A percentile compares a stretch with the other conserved stretches of the same genome.
phyloP scores from a whole-genome alignment of 2,329 filamentous ascomycete genomes.

The Colletotrichum noveboracense region DNA sequence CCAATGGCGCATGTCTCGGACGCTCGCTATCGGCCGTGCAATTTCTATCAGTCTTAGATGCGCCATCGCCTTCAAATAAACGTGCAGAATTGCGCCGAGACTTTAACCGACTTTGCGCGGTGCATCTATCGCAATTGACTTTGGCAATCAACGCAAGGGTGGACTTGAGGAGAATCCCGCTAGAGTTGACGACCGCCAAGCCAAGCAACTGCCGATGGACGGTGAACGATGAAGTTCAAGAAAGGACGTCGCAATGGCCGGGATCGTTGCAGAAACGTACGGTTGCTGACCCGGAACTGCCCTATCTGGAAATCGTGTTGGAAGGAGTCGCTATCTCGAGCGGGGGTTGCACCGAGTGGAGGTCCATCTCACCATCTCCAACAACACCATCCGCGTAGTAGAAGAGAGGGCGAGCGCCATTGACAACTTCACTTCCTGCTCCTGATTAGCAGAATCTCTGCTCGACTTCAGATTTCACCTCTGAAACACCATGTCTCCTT shows the following conservation, averaged over 20 bases:
- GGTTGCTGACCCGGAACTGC: not conserved
- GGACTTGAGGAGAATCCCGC: not conserved
- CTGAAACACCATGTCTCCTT: not conserved
- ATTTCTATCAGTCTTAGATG: not conserved
- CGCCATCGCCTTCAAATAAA: not conserved
- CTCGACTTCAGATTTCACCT: not conserved
- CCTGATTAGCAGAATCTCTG: not conserved
- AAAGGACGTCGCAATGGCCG: not conserved
- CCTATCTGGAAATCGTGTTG: conserved; percentile 12
- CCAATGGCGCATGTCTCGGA: not conserved
- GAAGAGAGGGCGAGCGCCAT: not conserved
- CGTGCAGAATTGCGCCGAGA: not conserved
- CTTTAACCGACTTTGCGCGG: not conserved
- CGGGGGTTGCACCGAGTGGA: conserved; percentile 13
- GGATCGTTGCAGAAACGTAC: not conserved
- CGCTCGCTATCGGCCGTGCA: not conserved
- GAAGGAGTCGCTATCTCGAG: conserved; percentile 6
- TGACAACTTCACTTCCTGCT: not conserved
- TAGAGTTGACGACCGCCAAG: not conserved
- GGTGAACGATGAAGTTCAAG: not conserved
- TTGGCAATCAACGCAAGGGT: not conserved
- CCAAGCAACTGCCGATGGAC: not conserved
- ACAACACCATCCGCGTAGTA: not conserved
- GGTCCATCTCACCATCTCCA: not conserved
- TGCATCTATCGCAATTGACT: not conserved